A percentile compares a stretch with the other conserved stretches of the same genome.
phyloP scores from a whole-genome alignment of 2,329 filamentous ascomycete species.

The Neonectria sp. region DNA sequence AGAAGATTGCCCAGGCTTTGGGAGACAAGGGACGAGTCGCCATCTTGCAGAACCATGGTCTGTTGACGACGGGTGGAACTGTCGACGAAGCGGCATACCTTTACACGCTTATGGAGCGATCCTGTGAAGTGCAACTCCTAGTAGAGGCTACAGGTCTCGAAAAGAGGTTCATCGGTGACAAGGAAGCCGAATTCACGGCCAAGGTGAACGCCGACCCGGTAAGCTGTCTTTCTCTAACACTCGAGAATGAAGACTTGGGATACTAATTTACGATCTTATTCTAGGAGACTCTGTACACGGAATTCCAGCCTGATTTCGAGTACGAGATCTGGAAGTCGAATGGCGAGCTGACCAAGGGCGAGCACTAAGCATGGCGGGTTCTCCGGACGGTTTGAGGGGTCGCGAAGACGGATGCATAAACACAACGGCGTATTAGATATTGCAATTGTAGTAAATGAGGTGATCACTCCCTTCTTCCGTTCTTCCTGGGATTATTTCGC shows the following conservation, averaged over 20 bases:
- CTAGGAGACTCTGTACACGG: slow-evolving; percentile 51
- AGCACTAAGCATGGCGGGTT: slow-evolving; percentile 7
- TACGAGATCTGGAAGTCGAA: slow-evolving; percentile 52
- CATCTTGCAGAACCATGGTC: slow-evolving; percentile 74
- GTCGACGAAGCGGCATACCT: slow-evolving; percentile 78
- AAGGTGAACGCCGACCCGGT: slow-evolving; percentile 51
- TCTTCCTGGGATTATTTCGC: background rate
- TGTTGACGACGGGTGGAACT: slow-evolving; percentile 73
- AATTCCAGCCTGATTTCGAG: slow-evolving; percentile 54
- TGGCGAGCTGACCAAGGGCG: slow-evolving; percentile 39
- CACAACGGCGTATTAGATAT: background rate
- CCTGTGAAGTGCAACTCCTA: slow-evolving; percentile 53
- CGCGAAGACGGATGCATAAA: background rate
- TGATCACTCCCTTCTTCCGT: background rate
- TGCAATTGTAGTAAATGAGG: background rate
- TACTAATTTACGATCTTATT: background rate
- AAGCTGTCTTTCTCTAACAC: background rate
- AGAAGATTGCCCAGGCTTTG: slow-evolving; percentile 68
- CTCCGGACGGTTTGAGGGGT: background rate
- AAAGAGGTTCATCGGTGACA: slow-evolving; percentile 52
- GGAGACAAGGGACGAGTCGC: slow-evolving; percentile 65
- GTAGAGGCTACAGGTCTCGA: slow-evolving; percentile 48
- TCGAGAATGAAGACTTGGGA: rapidly evolving
- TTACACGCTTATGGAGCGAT: slow-evolving; percentile 59
- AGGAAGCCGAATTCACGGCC: slow-evolving; percentile 58